Evolutionary conservation across 1,284 basidiomycete species (phyloP), one percentile per base, ranked within the genome.

Genomic region (Moniliella sp.): DNA sequence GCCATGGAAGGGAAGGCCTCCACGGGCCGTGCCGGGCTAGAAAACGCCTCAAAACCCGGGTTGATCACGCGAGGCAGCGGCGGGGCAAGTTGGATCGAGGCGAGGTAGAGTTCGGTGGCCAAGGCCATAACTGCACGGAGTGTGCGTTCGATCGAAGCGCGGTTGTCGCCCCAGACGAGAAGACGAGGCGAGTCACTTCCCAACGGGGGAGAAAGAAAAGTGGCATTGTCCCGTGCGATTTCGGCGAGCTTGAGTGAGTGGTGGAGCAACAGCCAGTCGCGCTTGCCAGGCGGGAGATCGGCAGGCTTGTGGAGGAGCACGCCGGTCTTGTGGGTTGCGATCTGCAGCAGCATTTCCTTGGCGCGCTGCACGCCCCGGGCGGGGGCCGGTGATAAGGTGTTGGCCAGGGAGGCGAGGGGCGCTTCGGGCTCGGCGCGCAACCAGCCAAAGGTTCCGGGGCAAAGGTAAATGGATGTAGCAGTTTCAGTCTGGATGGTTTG

Each of bases 401-500:
- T 83, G 55, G 62, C 73, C 69, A 62, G 67, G 45, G 54, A 65
- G 29, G 47, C 33, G 2, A 35, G 26, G 9, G 31, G 34, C 11
- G 8, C 21, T 11, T 32, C 26, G 13, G 28, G 28, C 7, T 15
- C 35, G 36, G 76, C 74, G 15, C 43, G 41, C 29, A 86, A 68
- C 13, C 86, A 71, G 29, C 80, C 82, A 45, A 83, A 78, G 33
- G 94, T 66, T 27, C 82, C 76, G 4, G 82, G 81, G 17, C 88
- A 83, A 43, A 82, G 70, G 62, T 94, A 97, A 39, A 97, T 81
- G 57, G 88, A 94, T 35, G 88, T 93, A 0, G 76, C 84, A 0
- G 88, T 94, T 62, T 94, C 84, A 62, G 94, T 83, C 61, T 93
- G 82, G 37, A 97, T 91, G 4, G 76, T 70, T 62, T 94, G 88